Conservation (phyloP, 345 rosid genomes). For the Bruguiera sexangula region DNA sequence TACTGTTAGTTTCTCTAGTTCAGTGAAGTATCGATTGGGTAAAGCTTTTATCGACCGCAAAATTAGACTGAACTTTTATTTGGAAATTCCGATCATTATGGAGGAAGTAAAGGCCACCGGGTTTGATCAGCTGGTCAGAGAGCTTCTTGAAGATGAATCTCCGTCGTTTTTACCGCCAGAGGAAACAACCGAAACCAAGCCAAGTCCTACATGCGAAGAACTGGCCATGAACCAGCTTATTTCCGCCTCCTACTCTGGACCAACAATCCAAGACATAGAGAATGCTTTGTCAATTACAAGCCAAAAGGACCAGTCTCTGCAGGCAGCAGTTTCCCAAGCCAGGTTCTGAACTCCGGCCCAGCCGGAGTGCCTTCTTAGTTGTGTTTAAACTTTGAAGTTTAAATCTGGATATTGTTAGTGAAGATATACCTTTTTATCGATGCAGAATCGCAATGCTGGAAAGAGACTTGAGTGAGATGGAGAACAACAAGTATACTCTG, state of each 20-base stretch:
- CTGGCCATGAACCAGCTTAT: slow-evolving; percentile 26
- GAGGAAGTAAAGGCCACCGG: slow-evolving; percentile 24
- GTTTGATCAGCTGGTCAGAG: slow-evolving; percentile 39
- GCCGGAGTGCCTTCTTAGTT: background rate
- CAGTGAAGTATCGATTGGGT: background rate
- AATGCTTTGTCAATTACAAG: slow-evolving; percentile 37
- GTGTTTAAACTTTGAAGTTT: background rate
- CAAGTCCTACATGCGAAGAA: slow-evolving; percentile 19
- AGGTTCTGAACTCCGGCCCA: slow-evolving; percentile 16
- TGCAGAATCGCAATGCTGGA: slow-evolving; percentile 28
- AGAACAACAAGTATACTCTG: slow-evolving; percentile 60
- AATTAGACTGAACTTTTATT: background rate
- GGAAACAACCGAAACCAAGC: slow-evolving; percentile 17
- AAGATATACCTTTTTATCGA: background rate
- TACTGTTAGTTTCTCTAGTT: background rate
- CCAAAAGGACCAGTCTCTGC: slow-evolving; percentile 16
- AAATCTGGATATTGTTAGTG: background rate
- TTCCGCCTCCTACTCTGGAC: slow-evolving; percentile 50
- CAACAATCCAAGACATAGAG: slow-evolving; percentile 52
- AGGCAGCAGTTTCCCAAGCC: slow-evolving; percentile 24
- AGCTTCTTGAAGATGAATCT: slow-evolving; percentile 49
- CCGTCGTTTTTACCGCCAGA: slow-evolving; percentile 42
- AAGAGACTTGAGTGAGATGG: slow-evolving; percentile 42
- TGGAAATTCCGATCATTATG: background rate
- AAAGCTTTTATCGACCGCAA: slow-evolving; percentile 9